These are phyloP conservation scores for Trichoderma parareesei DNA, from an alignment of 495 filamentous ascomycete genomes.

Conservation along the genomic window DNA sequence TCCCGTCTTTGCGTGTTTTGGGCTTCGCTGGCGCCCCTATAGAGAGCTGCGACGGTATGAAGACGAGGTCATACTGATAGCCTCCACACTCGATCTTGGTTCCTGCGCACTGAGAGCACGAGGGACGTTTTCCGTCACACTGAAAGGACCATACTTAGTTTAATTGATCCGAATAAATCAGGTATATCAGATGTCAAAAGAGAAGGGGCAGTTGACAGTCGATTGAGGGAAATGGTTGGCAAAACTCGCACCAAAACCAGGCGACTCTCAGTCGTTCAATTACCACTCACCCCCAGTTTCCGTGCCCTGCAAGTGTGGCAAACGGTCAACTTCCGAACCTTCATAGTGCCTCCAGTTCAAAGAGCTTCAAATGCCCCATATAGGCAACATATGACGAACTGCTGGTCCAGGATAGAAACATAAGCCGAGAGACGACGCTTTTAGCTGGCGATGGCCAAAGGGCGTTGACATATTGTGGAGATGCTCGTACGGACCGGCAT, in stretches of 20 bases:
- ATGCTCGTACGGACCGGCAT: not conserved
- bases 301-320: constrained; percentile 10
- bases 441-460: constrained; percentile 7
- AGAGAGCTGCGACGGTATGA: not conserved
- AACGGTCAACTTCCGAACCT: constrained; percentile 7
- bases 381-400: not conserved
- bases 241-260: not conserved
- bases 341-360: not conserved
- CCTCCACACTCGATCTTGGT: constrained; percentile 4
- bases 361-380: not conserved
- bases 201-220: not conserved
- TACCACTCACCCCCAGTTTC: constrained; percentile 4
- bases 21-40: not conserved
- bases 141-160: not conserved
- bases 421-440: constrained; percentile 1
- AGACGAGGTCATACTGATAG: constrained; percentile 9
- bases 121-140: constrained; percentile 6
- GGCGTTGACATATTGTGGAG: constrained; percentile 7
- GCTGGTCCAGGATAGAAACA: constrained; percentile 4
- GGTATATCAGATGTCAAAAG: not conserved
- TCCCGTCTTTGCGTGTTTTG: constrained; percentile 4
- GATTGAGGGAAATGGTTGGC: not conserved
- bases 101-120: constrained; percentile 3
- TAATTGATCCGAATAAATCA: not conserved
- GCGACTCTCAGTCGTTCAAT: no score